Evolutionary conservation across 2,329 filamentous ascomycete genomes (phyloP).

Genomic region (Aspergillus sp.): DNA sequence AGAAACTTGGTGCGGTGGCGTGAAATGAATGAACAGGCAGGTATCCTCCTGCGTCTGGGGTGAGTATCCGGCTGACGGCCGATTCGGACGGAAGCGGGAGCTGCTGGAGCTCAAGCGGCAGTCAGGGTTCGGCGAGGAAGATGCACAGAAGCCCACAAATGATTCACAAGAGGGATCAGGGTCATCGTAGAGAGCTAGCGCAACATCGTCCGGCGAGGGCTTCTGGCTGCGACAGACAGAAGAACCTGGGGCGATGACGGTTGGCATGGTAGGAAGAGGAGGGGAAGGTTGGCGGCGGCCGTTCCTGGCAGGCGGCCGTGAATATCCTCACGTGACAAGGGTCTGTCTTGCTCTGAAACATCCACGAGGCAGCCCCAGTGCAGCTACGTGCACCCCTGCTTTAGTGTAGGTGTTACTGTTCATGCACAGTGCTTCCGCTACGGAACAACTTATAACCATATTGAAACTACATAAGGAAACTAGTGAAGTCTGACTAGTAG

Average conservation of each 20-base stretch:
- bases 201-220: conserved; percentile 24
- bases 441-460: not conserved
- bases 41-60: not conserved
- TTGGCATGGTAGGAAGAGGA: conserved; percentile 10
- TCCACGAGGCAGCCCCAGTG: not conserved
- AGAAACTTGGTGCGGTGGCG: not conserved
- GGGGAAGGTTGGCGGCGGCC: conserved; percentile 12
- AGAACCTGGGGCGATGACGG: conserved; percentile 6
- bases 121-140: conserved; percentile 23
- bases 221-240: conserved; percentile 21
- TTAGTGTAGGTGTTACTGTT: not conserved
- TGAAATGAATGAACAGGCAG: conserved; percentile 4
- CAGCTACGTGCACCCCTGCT: not conserved
- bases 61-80: conserved; percentile 13
- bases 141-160: conserved; percentile 27
- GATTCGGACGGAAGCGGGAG: conserved; percentile 21
- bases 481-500: not conserved
- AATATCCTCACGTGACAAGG: conserved; percentile 18
- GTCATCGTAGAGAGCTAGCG: conserved; percentile 33
- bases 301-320: conserved; percentile 19
- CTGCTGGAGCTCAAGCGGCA: conserved; percentile 23
- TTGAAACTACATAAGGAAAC: not conserved
- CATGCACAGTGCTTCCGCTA: not conserved
- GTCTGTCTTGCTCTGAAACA: conserved; percentile 2
- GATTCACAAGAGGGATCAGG: conserved; percentile 19